Conservation (phyloP, 2,329 filamentous ascomycete species). For the Hypoxylon sp. region DNA sequence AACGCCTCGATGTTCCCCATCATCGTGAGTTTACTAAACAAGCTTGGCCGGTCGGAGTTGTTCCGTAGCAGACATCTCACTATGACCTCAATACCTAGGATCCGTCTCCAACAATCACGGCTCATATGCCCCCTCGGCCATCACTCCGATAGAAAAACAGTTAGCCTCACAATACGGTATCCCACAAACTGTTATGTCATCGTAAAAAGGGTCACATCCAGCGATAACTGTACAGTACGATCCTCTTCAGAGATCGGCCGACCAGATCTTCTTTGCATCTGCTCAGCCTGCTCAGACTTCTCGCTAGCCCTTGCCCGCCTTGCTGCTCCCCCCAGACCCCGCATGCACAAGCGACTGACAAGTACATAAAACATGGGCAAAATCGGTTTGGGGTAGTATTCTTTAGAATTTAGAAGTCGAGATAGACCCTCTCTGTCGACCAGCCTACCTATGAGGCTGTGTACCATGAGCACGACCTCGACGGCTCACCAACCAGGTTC, state of each 20-base stretch:
- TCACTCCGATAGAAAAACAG: background rate
- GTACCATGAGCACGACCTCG: slow-evolving; percentile 29
- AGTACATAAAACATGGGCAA: slow-evolving; percentile 14
- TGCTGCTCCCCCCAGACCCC: slow-evolving; percentile 33
- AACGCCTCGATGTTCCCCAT: slow-evolving; percentile 19
- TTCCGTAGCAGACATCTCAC: slow-evolving; percentile 29
- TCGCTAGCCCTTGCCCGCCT: slow-evolving; percentile 34
- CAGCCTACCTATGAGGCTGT: slow-evolving; percentile 36
- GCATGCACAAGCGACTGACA: slow-evolving; percentile 22
- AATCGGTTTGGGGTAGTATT: slow-evolving; percentile 29
- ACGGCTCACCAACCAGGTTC: slow-evolving; percentile 40
- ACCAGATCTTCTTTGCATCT: slow-evolving; percentile 41
- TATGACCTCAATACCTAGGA: slow-evolving; percentile 7
- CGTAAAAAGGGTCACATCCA: slow-evolving; percentile 16
- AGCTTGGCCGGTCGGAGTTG: slow-evolving; percentile 36
- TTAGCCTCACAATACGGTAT: slow-evolving; percentile 7
- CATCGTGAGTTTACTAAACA: slow-evolving; percentile 38
- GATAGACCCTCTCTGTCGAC: slow-evolving; percentile 25
- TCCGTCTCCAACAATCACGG: slow-evolving; percentile 12
- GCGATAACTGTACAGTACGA: slow-evolving; percentile 1
- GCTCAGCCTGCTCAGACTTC: slow-evolving; percentile 26
- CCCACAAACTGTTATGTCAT: slow-evolving; percentile 13
- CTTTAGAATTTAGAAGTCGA: slow-evolving; percentile 17
- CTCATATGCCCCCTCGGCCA: background rate
- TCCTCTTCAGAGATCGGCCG: slow-evolving; percentile 36